A percentile compares a stretch with the other conserved stretches of the same genome.
phyloP scores from a whole-genome alignment of 164 flowering plant genomes.

The Litsea cubeba region DNA sequence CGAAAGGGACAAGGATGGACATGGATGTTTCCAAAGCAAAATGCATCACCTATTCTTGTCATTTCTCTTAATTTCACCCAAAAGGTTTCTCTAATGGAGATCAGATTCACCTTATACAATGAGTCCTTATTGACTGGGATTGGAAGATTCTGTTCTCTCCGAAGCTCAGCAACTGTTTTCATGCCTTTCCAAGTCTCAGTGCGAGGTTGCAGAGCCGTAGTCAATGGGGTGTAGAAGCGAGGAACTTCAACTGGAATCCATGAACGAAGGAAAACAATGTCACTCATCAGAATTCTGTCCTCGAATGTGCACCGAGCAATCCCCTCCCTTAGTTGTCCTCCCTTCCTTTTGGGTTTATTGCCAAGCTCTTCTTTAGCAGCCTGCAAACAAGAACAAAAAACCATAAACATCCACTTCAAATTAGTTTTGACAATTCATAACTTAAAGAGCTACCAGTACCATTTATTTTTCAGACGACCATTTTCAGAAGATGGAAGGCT shows the following conservation, averaged over 20 bases:
- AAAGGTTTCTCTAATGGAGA: too few species aligned
- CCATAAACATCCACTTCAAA: not conserved
- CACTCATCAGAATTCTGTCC: slow-evolving; percentile 89
- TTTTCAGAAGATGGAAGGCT: not conserved
- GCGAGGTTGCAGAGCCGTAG: slow-evolving; percentile 86
- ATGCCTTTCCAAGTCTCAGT: slow-evolving; percentile 77
- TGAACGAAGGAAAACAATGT: slow-evolving; percentile 82
- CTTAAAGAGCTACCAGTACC: too few species aligned
- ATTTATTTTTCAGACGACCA: not conserved
- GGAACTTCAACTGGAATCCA: slow-evolving; percentile 90
- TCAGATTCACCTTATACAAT: slow-evolving; percentile 57
- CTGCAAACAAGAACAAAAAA: slow-evolving; percentile 28
- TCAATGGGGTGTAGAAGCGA: slow-evolving; percentile 67
- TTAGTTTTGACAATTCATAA: not conserved
- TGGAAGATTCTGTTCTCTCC: slow-evolving; percentile 63
- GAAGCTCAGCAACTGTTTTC: slow-evolving; percentile 78
- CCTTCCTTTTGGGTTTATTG: slow-evolving; percentile 58
- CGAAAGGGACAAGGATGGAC: not conserved
- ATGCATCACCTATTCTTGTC: too few species aligned
- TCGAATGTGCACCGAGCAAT: slow-evolving; percentile 98
- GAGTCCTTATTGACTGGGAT: slow-evolving; percentile 92
- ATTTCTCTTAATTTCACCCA: too few species aligned
- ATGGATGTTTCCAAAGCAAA: not conserved
- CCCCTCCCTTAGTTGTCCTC: slow-evolving; percentile 60
- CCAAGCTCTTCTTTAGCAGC: slow-evolving; percentile 86